Base-by-base conservation (phyloP, 805 yeast genomes). In the Osmozyma mogii region DNA sequence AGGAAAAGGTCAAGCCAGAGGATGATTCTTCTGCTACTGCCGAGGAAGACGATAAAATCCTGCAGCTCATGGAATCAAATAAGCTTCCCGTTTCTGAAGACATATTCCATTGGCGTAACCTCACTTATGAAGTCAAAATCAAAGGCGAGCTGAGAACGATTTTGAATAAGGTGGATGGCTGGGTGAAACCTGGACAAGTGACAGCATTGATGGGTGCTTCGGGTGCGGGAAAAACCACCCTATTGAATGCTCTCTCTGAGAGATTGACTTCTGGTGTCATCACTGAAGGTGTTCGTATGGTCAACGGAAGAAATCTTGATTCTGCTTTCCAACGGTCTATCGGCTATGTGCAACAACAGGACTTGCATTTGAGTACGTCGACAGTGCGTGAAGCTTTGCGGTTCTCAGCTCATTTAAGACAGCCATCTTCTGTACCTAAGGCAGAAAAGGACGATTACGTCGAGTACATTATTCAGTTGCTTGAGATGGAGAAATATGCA, bases 61-160 rank as follows among this genome's bases (percentile, higher is more conserved):
- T 10, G 10, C 16, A 5, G 6, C 20, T 18, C 20, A 8, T 9
- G 20, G 20, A 18, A 7, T 7, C 20, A 7, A 8, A 8, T 13
- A 12, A 28, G 15, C 9, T 28, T 14, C 23, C 30, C 8, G 9
- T 5, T 6, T 15, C 25, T 6, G 14, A 9, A 4, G 16, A 16
- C 16, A 72, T 78, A 22, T 80, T 80, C 68, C 84, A 77, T 48
- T 82, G 94, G 94, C 71, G 73, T 54, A 70, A 82, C 48, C 75
- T 82, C 25, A 71, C 78, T 46, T 82, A 80, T 49, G 80, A 76
- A 38, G 75, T 82, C 35, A 67, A 72, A 45, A 75, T 77, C 41
- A 28, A 28, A 14, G 10, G 22, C 10, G 30, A 28, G 13, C 13
- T 16, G 15, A 22, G 30, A 22, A 20, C 22, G 9, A 22, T 28